Evolutionary conservation across 148 eudicot species (phyloP), one percentile per base, ranked within the genome.

Genomic region (Camellia sinensis): DNA sequence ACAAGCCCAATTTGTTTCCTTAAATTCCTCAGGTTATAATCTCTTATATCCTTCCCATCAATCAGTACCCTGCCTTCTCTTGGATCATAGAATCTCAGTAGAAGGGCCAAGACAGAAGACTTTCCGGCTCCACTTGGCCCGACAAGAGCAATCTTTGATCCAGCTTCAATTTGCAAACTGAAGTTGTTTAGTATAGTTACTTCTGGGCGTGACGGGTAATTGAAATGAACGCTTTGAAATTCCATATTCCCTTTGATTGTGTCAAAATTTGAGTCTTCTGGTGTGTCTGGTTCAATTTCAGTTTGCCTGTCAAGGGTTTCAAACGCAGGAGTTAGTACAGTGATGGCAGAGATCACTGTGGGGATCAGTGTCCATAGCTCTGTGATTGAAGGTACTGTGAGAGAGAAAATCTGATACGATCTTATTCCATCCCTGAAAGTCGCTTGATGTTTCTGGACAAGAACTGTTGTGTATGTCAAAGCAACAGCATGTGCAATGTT

Each of bases 311-410:
- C 37, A 29, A 29, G 37, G 37, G 37, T 29, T 29, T 29, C 37
- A 1, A 29, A 29, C 1, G 37, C 37, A 29, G 37, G 37, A 29
- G 37, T 29, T 29, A 29, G 37, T 29, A 29, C 37, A 29, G 1
- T 29, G 71, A 89, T 84, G 70, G 89, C 88, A 13, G 91, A 89
- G 76, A 89, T 77, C 53, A 83, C 87, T 7, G 89, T 82, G 10
- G 88, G 89, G 71, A 89, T 83, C 53, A 85, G 80, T 67, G 87
- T 88, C 91, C 91, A 84, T 54, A 86, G 77, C 80, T 89, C 89
- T 71, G 89, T 85, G 67, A 89, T 83, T n/a, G 89, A 87, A 22
- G 89, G 89, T 48, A 85, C 89, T 41, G 87, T 87, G 60, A 85
- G 85, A 45, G 87, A 86, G 79, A 88, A 88, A 53, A 88, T 86